Base-by-base conservation (phyloP, 192 early-diverging fungal species). In the Podila verticillata region DNA sequence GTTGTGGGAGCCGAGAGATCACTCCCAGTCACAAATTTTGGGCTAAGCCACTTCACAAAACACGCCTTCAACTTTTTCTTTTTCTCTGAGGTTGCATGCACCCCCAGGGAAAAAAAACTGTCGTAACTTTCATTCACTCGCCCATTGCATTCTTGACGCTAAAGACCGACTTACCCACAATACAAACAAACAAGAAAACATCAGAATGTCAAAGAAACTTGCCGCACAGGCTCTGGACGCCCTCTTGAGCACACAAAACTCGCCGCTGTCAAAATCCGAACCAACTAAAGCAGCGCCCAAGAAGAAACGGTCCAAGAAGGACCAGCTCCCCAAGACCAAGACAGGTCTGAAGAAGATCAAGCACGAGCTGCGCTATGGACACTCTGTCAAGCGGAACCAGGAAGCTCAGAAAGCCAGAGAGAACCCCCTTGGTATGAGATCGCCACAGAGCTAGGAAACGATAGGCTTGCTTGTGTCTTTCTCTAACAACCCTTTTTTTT, bases 261-360 rank as follows among this genome's bases (percentile, higher is more conserved):
- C 35, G 17, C 30, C 19, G 51, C n/a, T 62, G 13, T 62, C 60
- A 56, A 44, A 36, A 58, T 5, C 48, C 5, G 22, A 31, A 32
- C 5, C 57, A 4, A 39, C 60, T 54, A 32, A 48, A 60, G 24
- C 56, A 19, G 57, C 66, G 44, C 26, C 20, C 44, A 66, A 44
- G 24, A 65, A 26, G 39, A 71, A 63, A 30, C 63, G 62, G 51
- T 62, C 19, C 30, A 58, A 48, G 44, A 61, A 47, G 22, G 75
- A 71, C 31, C n/a, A 24, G 30, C 30, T 86, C 29, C 85, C 85
- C 56, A 74, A 70, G 63, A 84, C 78, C 29, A 86, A 86, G 28
- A 79, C 65, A 4, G 85, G 85, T 8, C 34, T 86, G 36, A 83
- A 84, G 32, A 86, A 82, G 61, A 72, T 84, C 7, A 86, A 86